Evolutionary conservation across 2,329 filamentous ascomycete species (phyloP).

Genomic region (Penicillium hesseltinei): DNA sequence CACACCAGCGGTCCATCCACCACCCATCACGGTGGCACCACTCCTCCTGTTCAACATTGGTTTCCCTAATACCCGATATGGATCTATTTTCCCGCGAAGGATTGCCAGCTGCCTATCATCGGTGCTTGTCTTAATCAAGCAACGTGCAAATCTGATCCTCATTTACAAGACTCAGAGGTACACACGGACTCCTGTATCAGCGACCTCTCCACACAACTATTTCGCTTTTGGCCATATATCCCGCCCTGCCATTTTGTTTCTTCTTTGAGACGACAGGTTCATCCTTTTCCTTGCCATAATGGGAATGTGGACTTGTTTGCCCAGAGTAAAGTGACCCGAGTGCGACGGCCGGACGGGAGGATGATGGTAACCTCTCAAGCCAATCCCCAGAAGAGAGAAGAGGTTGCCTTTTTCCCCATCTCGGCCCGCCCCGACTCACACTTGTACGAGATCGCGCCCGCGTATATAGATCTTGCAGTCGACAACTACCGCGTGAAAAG

Average conservation of each 20-base stretch:
- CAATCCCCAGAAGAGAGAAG: not conserved
- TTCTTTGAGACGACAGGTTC: not conserved
- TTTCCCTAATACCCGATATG: not conserved
- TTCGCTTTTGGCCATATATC: no score
- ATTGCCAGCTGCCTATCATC: no score
- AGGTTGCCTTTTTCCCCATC: not conserved
- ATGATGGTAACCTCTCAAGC: not conserved
- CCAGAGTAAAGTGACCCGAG: not conserved
- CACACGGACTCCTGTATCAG: no score
- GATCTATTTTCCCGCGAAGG: not conserved
- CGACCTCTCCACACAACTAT: no score
- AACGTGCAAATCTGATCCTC: no score
- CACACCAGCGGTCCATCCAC: no score
- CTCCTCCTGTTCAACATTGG: no score
- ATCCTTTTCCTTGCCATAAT: not conserved
- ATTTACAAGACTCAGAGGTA: no score
- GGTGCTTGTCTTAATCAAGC: no score
- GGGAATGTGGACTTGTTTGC: not conserved
- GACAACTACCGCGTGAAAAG: not conserved
- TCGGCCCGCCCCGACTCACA: not conserved
- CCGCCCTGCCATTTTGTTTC: not conserved
- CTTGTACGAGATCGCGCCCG: not conserved
- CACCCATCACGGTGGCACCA: no score
- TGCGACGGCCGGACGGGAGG: not conserved
- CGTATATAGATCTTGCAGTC: not conserved